These are phyloP conservation scores for Streptanthus diversifolius DNA, from an alignment of 345 rosid genomes.

Conservation along the genomic window DNA sequence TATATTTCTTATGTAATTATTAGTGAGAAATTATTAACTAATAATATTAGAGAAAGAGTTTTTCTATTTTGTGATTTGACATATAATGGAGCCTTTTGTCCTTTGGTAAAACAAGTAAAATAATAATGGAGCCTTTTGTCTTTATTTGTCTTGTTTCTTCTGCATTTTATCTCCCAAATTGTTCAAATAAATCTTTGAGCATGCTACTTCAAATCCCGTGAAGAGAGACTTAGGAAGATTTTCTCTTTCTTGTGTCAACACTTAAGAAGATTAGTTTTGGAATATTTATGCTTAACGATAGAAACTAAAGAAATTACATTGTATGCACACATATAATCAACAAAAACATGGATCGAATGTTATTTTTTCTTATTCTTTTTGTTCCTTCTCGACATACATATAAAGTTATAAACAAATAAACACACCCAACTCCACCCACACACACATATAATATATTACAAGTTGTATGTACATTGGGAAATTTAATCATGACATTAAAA, in stretches of 20 bases:
- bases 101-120: conserved; percentile 8
- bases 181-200: conserved; percentile 5
- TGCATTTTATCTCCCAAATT: conserved; percentile 8
- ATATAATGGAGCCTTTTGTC: conserved; percentile 19
- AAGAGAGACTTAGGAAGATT: background rate
- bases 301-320: background rate
- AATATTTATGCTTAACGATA: background rate
- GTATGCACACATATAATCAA: background rate
- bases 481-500: conserved; percentile 26
- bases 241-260: background rate
- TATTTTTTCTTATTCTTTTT: background rate
- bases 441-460: conserved; percentile 22
- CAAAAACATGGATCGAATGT: background rate
- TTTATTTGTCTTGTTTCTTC: conserved; percentile 18
- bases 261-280: background rate
- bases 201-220: conserved; percentile 21
- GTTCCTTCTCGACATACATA: conserved; percentile 7
- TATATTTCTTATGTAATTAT: conserved; percentile 11
- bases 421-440: conserved; percentile 10
- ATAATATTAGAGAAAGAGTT: background rate
- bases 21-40: background rate
- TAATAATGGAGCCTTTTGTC: conserved; percentile 6
- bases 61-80: background rate
- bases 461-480: conserved; percentile 29
- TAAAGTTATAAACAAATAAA: background rate